Evolutionary conservation across 192 early-diverging fungal genomes (phyloP), one percentile per base, ranked within the genome.

Genomic region (Obelidium mucronatum): DNA sequence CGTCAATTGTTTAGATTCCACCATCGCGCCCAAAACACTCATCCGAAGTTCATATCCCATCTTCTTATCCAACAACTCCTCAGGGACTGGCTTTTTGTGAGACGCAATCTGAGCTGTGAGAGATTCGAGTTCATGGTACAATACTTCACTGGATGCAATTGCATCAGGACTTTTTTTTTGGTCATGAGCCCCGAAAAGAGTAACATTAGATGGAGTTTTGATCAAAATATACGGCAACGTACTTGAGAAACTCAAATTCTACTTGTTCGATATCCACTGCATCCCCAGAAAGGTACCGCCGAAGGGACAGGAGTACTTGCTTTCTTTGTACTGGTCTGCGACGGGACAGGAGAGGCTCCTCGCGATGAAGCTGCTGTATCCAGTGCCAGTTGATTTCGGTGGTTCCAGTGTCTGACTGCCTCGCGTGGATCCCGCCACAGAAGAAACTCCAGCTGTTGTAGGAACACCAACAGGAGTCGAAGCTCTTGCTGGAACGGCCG

Each of bases 91-190:
- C 34, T 79, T 80, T 59, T 87, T 72, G 22, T 75, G 77, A 11
- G 84, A 75, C 1, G 81, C 60, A 35, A 93, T 89, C 33, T 88
- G 67, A 8, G 76, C 44, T 54, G 86, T 62, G 0, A 91, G 73
- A 17, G 79, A 33, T 17, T 75, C 80, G 59, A 88, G 83, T 70
- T 95, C 94, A 4, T 80, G 67, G 75, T 94, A 92, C 1, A 95
- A 69, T 1, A 95, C 93, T 67, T 81, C 80, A 73, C 92, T 95
- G 13, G 93, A 94, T 17, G 88, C 84, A 60, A 95, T 81, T 37
- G 54, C 35, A 35, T 94, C 94, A 6, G 92, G 89, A 76, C 92
- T 94, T 48, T 44, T 44, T 44, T n/a, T n/a, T n/a, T n/a, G n/a
- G n/a, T n/a, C n/a, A 34, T 37, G 55, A 39, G n/a, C n/a, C n/a